These are phyloP conservation scores for Diutina rugosa DNA, from an alignment of 1,139 yeast species.

Conservation along the genomic window DNA sequence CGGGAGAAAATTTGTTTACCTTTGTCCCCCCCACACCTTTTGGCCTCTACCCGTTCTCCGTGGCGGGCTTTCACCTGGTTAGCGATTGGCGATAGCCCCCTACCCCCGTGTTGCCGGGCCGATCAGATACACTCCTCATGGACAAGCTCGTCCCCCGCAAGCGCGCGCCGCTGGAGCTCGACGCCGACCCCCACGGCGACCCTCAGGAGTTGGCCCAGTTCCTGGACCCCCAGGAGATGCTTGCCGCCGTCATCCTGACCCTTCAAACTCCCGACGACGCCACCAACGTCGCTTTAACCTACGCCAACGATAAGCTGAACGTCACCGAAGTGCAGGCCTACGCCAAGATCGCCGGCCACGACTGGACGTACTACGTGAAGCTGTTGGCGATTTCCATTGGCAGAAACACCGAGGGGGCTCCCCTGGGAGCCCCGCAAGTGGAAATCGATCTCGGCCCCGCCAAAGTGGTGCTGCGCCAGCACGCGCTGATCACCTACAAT, in stretches of 20 bases:
- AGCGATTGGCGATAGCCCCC: not conserved
- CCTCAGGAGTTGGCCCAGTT: not conserved
- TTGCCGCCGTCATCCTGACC: constrained; percentile 39
- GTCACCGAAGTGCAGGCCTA: constrained; percentile 90
- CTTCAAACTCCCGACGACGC: constrained; percentile 35
- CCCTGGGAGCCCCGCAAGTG: constrained; percentile 17
- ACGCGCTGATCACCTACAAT: constrained; percentile 76
- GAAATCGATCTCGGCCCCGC: constrained; percentile 95
- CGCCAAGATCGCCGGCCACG: constrained; percentile 87
- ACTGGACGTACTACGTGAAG: constrained; percentile 91
- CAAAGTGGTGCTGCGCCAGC: constrained; percentile 84
- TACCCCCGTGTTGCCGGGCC: not conserved
- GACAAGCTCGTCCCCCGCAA: constrained; percentile 1
- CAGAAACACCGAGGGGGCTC: constrained; percentile 54
- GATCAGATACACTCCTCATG: not conserved
- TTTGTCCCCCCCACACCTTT: not conserved
- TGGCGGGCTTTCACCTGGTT: not conserved
- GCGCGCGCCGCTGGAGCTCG: not conserved
- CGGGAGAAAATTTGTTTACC: not conserved
- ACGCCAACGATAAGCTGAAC: constrained; percentile 56
- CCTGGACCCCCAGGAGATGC: constrained; percentile 40
- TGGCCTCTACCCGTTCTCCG: not conserved
- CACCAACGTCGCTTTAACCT: constrained; percentile 34
- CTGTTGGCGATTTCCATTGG: constrained; percentile 72
- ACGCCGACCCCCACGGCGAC: not conserved